Evolutionary conservation across 768 basidiomycete genomes (phyloP).

Genomic region (Phaeotremella fagi): DNA sequence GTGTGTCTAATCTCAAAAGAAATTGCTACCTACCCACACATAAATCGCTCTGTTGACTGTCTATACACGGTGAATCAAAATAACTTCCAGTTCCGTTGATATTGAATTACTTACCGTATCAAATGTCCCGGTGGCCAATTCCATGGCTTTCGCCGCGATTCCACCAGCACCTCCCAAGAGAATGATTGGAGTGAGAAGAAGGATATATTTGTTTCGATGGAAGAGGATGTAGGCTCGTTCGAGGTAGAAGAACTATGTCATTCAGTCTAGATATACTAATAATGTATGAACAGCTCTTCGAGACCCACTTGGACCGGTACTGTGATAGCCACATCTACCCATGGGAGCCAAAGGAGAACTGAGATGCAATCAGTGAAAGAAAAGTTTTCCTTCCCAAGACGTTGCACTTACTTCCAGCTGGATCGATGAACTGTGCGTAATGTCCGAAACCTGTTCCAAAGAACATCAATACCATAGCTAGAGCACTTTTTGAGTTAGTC

Average conservation of each 20-base stretch:
- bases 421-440: not conserved
- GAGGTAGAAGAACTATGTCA: not conserved
- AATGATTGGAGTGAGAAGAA: not conserved
- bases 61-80: too few relatives aligned
- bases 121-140: not conserved
- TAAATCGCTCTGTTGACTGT: not conserved
- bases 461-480: not conserved
- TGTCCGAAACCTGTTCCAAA: not conserved
- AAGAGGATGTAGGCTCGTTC: not conserved
- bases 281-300: not conserved
- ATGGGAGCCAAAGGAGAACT: not conserved
- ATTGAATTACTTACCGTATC: not conserved
- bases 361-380: not conserved
- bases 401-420: not conserved
- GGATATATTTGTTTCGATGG: not conserved
- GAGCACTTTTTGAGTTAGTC: not conserved
- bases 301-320: not conserved
- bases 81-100: too few relatives aligned
- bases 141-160: not conserved
- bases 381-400: too few relatives aligned
- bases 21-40: not conserved
- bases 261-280: too few relatives aligned
- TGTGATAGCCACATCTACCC: not conserved
- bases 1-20: too few relatives aligned
- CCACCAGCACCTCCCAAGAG: not conserved